These are phyloP conservation scores for Suillus cothurnatus DNA, from an alignment of 768 basidiomycete species.

Conservation along the genomic window DNA sequence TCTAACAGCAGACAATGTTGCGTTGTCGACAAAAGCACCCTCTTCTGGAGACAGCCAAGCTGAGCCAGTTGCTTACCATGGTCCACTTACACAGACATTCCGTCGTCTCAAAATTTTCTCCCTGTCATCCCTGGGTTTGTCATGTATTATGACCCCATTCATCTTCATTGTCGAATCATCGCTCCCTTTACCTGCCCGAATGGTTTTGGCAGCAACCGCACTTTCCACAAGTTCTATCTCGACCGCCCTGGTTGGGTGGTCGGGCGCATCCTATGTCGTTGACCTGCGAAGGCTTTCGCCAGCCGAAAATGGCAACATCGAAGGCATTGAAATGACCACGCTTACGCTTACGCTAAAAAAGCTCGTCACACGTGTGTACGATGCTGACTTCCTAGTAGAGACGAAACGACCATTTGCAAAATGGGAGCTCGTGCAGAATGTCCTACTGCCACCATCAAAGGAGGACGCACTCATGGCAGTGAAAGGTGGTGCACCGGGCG, in stretches of 20 bases:
- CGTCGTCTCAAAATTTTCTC: constrained; percentile 83
- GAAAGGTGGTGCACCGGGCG: constrained; percentile 42
- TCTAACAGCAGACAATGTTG: constrained; percentile 2
- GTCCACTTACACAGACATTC: constrained; percentile 74
- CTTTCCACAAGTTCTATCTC: constrained; percentile 72
- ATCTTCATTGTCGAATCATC: constrained; percentile 81
- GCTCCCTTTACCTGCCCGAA: constrained; percentile 68
- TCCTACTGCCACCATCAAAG: constrained; percentile 45
- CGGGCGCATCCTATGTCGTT: constrained; percentile 74
- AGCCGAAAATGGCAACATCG: constrained; percentile 43
- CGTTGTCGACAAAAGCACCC: constrained; percentile 9
- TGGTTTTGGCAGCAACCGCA: constrained; percentile 69
- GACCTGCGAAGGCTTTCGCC: constrained; percentile 54
- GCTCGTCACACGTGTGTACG: constrained; percentile 72
- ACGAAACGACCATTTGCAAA: constrained; percentile 73
- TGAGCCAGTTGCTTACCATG: constrained; percentile 54
- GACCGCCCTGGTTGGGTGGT: constrained; percentile 72
- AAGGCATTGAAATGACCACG: constrained; percentile 72
- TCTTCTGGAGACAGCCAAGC: constrained; percentile 7
- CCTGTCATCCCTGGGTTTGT: constrained; percentile 71
- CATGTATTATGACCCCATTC: constrained; percentile 72
- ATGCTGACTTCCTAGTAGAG: constrained; percentile 68
- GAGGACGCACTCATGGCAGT: constrained; percentile 35
- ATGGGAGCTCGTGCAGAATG: constrained; percentile 69
- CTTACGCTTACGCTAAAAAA: constrained; percentile 59